Evolutionary conservation across 108 stramenopile species (phyloP), one percentile per base, ranked within the genome.

Genomic region (Fragilariopsis cylindrus): DNA sequence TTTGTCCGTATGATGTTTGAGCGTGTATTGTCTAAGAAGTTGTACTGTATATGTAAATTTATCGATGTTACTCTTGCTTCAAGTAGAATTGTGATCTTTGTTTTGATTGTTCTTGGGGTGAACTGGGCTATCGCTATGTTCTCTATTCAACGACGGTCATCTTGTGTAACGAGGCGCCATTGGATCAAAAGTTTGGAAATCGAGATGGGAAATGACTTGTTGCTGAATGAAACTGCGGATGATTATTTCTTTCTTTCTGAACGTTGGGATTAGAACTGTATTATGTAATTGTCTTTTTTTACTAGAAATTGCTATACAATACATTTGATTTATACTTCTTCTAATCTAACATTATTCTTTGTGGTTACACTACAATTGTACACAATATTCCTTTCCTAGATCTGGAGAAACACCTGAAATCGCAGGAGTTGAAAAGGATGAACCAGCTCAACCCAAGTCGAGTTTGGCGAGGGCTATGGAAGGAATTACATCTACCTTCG

Each of bases 401-500:
- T 44, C 19, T 21, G 56, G 75, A 30, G 62, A 77, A 57, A 48
- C 54, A 6, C 76, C 76, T 6, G 76, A 77, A 71, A 48, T 76
- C 43, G 55, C 75, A 2, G 76, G 71, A 57, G 46, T 55, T 16
- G 71, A 72, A 57, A 53, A 53, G 52, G 48, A 62, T 40, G 78
- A 79, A 65, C 65, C 72, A 46, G 68, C 21, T 12, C 44, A 42
- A 46, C 67, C 71, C 42, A 79, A 79, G 65, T 54, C 76, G 13
- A 72, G 78, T 57, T 69, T 79, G 64, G 67, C 63, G 8, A 65
- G 71, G 48, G 78, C 78, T 1, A 50, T 79, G 54, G 78, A 65
- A 48, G 78, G 78, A 9, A 63, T 79, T 39, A 65, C 78, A 9
- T 79, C 78, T 4, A 71, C 70, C 44, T 79, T 79, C 47, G 78